Evolutionary conservation across 331 rosid genomes (phyloP).

Genomic region (Spiraea crenata): DNA sequence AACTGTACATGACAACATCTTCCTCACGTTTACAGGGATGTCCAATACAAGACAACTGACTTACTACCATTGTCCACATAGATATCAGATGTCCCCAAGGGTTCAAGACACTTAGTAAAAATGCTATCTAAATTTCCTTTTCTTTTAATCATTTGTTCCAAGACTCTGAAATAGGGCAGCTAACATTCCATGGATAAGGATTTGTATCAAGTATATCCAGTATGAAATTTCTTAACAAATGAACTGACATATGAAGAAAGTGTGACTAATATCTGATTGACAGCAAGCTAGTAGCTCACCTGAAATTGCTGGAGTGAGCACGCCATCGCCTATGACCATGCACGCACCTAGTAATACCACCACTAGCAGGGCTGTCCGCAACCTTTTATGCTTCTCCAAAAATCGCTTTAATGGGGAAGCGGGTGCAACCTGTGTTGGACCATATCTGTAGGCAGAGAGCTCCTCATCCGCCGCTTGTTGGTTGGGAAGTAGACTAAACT

Average conservation of each 20-base stretch:
- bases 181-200: neutral
- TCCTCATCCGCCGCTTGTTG: constrained; percentile 94
- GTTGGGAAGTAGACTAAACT: constrained; percentile 76
- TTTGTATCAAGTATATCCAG: neutral
- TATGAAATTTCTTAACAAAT: constrained; percentile 11
- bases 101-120: neutral
- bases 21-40: neutral
- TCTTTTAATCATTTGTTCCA: neutral
- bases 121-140: neutral
- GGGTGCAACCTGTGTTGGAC: constrained; percentile 50
- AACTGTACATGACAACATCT: neutral
- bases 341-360: constrained; percentile 68
- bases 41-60: neutral
- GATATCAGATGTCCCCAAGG: neutral
- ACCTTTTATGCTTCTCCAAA: constrained; percentile 75
- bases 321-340: constrained; percentile 81
- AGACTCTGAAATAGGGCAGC: neutral
- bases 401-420: constrained; percentile 64
- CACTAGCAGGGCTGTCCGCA: constrained; percentile 61
- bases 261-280: constrained; percentile 7
- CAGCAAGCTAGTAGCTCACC: constrained; percentile 34
- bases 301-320: constrained; percentile 77
- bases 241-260: neutral
- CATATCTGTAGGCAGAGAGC: constrained; percentile 70
- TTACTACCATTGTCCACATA: neutral